Evolutionary conservation across 1,284 basidiomycete genomes (phyloP).

Genomic region (Ustilago bromivora): DNA sequence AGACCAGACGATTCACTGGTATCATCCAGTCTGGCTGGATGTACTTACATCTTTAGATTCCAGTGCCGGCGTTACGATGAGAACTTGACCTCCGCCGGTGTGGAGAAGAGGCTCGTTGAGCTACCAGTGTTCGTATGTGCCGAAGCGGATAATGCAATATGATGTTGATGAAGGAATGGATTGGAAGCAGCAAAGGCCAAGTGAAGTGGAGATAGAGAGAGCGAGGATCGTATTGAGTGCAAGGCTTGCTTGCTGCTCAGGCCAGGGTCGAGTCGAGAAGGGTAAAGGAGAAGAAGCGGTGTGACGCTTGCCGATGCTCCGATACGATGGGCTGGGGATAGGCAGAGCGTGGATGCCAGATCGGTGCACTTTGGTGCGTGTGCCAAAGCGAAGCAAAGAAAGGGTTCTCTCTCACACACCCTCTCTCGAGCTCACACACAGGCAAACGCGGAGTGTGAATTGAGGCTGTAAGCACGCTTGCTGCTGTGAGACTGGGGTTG

Average conservation of each 20-base stretch:
- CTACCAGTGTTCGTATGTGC: background rate
- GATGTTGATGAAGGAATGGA: background rate
- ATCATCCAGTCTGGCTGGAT: background rate
- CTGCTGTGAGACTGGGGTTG: background rate
- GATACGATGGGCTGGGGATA: slow-evolving; percentile 6
- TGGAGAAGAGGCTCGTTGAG: slow-evolving; percentile 1
- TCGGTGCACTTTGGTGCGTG: slow-evolving; percentile 25
- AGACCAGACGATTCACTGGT: background rate
- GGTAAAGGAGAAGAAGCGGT: background rate
- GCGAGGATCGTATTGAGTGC: background rate
- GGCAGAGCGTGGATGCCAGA: slow-evolving; percentile 7
- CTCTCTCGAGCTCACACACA: background rate
- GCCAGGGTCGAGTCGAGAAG: no score
- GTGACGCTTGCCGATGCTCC: slow-evolving; percentile 7
- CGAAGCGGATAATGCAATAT: background rate
- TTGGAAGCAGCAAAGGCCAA: no score
- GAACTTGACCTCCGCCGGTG: background rate
- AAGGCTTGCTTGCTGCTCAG: background rate
- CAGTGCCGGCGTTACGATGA: background rate
- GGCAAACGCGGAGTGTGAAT: slow-evolving; percentile 5
- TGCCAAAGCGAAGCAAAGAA: slow-evolving; percentile 10
- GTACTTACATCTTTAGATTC: slow-evolving; percentile 19
- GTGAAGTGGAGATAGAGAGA: background rate
- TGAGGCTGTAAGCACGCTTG: slow-evolving; percentile 3
- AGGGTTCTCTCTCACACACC: background rate